phyloP scores from a whole-genome alignment of 139 green algal genomes.

The Chlorella ohadii region DNA sequence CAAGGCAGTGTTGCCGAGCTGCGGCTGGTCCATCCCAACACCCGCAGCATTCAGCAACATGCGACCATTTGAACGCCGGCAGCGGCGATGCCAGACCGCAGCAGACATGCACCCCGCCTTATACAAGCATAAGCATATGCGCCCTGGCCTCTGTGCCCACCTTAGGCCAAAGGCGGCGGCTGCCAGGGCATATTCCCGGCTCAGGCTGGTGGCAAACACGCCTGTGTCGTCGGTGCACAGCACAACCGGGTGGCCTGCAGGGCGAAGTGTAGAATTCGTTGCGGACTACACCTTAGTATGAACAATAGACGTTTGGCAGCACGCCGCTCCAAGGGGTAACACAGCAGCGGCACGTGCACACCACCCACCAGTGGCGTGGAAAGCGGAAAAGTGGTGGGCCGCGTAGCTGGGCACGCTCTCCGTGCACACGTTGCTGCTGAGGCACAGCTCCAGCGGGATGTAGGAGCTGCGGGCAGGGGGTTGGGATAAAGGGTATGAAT shows the following conservation, averaged over 20 bases:
- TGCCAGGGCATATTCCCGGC: conserved; percentile 65
- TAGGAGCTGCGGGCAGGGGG: neutral
- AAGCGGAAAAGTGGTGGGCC: conserved; percentile 77
- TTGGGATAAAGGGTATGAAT: neutral
- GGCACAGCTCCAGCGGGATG: conserved; percentile 86
- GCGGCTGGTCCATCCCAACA: too few species aligned
- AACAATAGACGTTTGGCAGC: too few species aligned
- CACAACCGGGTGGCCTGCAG: conserved; percentile 71
- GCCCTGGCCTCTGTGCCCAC: neutral
- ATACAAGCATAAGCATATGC: too few species aligned
- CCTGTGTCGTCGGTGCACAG: conserved; percentile 88
- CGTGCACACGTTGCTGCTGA: conserved; percentile 67
- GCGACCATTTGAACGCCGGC: too few species aligned
- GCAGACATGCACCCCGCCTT: too few species aligned
- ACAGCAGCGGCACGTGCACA: too few species aligned
- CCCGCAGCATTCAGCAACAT: too few species aligned
- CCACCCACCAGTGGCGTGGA: conserved; percentile 49
- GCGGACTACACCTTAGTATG: too few species aligned
- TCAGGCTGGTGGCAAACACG: conserved; percentile 76
- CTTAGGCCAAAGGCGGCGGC: conserved; percentile 53
- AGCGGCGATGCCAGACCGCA: too few species aligned
- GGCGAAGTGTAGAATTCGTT: too few species aligned
- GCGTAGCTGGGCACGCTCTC: conserved; percentile 61
- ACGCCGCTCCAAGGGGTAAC: too few species aligned
- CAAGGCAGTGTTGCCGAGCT: too few species aligned